phyloP scores from a whole-genome alignment of 805 yeast genomes.

The Yarrowia divulgata region DNA sequence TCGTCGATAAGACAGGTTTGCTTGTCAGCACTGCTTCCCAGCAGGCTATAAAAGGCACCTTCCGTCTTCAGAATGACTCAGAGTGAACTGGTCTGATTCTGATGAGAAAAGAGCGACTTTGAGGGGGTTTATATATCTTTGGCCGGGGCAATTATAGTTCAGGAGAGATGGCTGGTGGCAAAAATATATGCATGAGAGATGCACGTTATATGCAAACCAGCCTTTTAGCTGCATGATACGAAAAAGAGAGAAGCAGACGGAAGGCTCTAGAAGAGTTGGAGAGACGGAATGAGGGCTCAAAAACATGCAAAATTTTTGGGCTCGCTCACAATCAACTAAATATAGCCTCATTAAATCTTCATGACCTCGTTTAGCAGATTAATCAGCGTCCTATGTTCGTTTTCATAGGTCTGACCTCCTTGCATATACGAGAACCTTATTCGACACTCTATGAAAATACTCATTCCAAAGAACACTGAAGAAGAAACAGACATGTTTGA shows the following conservation, averaged over 20 bases:
- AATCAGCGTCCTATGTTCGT: no score
- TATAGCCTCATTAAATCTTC: no score
- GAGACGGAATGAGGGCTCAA: no score
- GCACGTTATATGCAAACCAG: neutral
- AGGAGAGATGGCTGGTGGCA: neutral
- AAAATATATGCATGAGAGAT: neutral
- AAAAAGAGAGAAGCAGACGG: neutral
- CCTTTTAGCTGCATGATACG: neutral
- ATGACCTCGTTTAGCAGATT: no score
- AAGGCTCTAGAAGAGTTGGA: neutral
- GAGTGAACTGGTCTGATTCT: constrained; percentile 7
- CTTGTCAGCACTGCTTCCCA: neutral
- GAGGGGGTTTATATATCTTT: constrained; percentile 1
- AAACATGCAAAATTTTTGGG: no score
- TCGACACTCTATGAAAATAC: neutral
- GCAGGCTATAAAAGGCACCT: constrained; percentile 5
- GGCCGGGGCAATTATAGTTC: neutral
- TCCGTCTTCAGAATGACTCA: constrained; percentile 5
- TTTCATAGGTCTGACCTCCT: no score
- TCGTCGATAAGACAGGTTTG: neutral
- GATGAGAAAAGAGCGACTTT: neutral
- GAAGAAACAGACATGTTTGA: neutral
- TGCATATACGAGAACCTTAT: neutral
- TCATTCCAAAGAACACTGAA: neutral
- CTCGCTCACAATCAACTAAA: no score